Percentiles rank a stretch among this genome's conserved stretches.
phyloP scores from a whole-genome alignment of 2,329 filamentous ascomycete species.

The Cercospora sp. region DNA sequence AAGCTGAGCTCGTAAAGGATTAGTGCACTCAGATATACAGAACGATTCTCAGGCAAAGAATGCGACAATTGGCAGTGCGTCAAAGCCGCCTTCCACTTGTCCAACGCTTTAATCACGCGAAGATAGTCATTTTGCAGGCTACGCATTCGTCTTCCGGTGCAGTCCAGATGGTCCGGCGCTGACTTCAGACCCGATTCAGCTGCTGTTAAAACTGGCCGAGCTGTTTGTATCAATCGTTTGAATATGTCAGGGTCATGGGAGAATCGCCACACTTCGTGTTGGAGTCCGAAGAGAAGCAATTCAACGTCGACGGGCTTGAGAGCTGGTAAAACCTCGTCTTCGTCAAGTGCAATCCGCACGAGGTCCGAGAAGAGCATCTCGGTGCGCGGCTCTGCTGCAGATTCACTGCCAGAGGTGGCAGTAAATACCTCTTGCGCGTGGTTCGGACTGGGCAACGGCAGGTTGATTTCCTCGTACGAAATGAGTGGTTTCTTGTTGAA shows the following conservation, averaged over 20 bases:
- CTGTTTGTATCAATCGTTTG: conserved; percentile 11
- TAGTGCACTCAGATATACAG: background rate
- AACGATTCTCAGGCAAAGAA: background rate
- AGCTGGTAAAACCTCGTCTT: conserved; percentile 18
- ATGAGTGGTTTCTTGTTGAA: conserved; percentile 21
- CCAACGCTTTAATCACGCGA: background rate
- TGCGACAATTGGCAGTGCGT: background rate
- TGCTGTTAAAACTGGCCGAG: background rate
- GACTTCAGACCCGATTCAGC: background rate
- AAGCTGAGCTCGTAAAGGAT: background rate
- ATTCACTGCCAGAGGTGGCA: background rate
- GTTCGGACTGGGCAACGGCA: conserved; percentile 20
- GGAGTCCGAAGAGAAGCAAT: conserved; percentile 23
- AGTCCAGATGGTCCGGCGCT: background rate
- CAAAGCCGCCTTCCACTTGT: background rate
- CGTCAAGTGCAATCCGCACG: conserved; percentile 22
- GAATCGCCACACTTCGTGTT: conserved; percentile 25
- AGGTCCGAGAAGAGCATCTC: conserved; percentile 25
- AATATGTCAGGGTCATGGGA: conserved; percentile 26
- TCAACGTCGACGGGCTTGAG: conserved; percentile 22
- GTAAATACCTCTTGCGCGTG: background rate
- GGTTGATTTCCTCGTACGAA: conserved; percentile 23
- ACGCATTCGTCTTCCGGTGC: background rate
- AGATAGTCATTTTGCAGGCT: conserved; percentile 6
- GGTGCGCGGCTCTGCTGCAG: conserved; percentile 8